Evolutionary conservation across 495 filamentous ascomycete genomes (phyloP).

Genomic region (Podospora fimiseda): DNA sequence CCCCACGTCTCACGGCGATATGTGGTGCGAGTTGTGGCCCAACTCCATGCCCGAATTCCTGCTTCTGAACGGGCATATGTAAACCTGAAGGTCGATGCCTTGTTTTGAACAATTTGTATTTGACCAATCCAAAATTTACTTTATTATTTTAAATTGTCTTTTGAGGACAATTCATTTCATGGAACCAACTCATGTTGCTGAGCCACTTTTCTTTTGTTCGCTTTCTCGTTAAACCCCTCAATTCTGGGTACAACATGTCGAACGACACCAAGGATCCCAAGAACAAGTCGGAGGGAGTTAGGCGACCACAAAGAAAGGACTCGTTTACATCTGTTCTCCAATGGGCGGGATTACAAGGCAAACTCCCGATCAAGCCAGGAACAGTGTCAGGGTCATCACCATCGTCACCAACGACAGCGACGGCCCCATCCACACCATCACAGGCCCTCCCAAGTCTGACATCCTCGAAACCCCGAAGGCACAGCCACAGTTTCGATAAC

Average conservation of each 20-base stretch:
- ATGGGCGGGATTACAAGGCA: constrained; percentile 23
- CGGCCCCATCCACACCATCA: constrained; percentile 7
- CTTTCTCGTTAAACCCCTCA: constrained; percentile 1
- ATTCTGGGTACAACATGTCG: constrained; percentile 15
- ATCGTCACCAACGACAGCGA: constrained; percentile 4
- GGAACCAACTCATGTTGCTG: too few species aligned
- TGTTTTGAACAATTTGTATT: too few species aligned
- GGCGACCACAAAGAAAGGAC: constrained; percentile 27
- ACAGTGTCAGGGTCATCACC: constrained; percentile 11
- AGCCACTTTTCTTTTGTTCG: constrained; percentile 8
- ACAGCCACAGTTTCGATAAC: constrained; percentile 22
- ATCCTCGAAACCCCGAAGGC: constrained; percentile 20
- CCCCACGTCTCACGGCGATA: constrained; percentile 16
- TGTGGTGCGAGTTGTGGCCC: constrained; percentile 24
- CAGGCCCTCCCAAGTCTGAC: constrained; percentile 7
- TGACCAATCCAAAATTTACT: too few species aligned
- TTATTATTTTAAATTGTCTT: too few species aligned
- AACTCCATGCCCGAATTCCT: constrained; percentile 29
- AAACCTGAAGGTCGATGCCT: too few species aligned
- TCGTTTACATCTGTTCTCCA: constrained; percentile 26
- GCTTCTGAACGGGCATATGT: too few species aligned
- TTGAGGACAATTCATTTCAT: too few species aligned
- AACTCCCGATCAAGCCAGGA: constrained; percentile 11
- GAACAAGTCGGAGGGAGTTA: constrained; percentile 16
- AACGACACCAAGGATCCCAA: constrained; percentile 24